phyloP scores from a whole-genome alignment of 192 early-diverging fungal species.

The Coemansia sp. region DNA sequence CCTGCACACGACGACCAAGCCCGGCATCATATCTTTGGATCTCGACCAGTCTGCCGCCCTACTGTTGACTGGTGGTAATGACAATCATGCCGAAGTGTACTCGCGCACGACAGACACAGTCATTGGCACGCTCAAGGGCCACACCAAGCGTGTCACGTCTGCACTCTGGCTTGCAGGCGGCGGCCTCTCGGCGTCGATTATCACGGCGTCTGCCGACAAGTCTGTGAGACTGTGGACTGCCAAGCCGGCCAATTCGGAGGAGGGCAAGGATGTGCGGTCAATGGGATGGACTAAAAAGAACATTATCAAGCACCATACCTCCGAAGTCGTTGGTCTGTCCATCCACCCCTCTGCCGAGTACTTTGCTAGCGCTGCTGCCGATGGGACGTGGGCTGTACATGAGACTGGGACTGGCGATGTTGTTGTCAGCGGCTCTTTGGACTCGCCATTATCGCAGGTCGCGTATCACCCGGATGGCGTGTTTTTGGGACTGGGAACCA shows the following conservation, averaged over 20 bases:
- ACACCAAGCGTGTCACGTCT: conserved; percentile 77
- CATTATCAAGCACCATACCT: conserved; percentile 69
- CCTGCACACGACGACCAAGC: conserved; percentile 72
- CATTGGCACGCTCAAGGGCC: conserved; percentile 75
- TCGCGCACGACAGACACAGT: conserved; percentile 67
- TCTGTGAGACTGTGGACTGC: conserved; percentile 76
- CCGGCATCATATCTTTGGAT: conserved; percentile 68
- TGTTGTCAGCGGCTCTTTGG: conserved; percentile 21
- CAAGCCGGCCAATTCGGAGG: conserved; percentile 53
- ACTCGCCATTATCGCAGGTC: conserved; percentile 28
- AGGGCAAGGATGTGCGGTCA: conserved; percentile 13
- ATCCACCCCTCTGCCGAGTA: conserved; percentile 84
- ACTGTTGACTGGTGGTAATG: conserved; percentile 78
- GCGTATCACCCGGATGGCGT: conserved; percentile 95
- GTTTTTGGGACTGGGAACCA: conserved; percentile 78
- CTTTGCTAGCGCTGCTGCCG: conserved; percentile 72
- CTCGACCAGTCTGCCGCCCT: conserved; percentile 61
- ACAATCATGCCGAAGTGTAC: conserved; percentile 78
- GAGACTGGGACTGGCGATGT: conserved; percentile 58
- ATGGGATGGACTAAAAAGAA: conserved; percentile 44
- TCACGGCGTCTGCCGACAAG: conserved; percentile 81
- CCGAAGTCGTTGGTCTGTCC: conserved; percentile 72
- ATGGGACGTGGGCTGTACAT: conserved; percentile 82
- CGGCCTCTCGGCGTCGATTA: conserved; percentile 57
- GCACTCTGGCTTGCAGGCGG: conserved; percentile 60